Percentiles rank a stretch among this genome's conserved stretches.
Conservation (phyloP, 176 grass and related monocot species). For the Phragmites australis region DNA sequence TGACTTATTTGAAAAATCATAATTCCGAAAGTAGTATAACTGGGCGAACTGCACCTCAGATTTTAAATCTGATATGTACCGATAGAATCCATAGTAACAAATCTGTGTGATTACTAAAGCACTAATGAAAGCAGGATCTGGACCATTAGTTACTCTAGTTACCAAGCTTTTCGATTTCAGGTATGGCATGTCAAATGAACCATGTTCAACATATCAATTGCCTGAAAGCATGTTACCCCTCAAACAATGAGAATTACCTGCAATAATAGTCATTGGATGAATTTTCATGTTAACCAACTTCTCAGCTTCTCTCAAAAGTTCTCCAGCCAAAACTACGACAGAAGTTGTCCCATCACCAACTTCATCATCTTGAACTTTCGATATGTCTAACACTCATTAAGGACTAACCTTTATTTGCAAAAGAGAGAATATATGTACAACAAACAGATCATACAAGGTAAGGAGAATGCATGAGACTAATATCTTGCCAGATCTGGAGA, state of each 20-base stretch:
- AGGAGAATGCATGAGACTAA: not conserved
- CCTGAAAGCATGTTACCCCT: not conserved
- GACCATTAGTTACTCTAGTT: not conserved
- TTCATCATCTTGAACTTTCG: conserved; percentile 98
- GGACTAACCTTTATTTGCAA: conserved; percentile 29
- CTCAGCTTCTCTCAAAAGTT: conserved; percentile 87
- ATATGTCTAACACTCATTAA: conserved; percentile 77
- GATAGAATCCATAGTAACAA: not conserved
- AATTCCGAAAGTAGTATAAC: not conserved
- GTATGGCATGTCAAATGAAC: not conserved
- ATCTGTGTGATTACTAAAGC: no score
- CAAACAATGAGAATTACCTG: conserved; percentile 49
- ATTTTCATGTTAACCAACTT: conserved; percentile 89
- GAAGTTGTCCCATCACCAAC: conserved; percentile 97
- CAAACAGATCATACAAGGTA: not conserved
- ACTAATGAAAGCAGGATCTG: no score
- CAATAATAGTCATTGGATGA: conserved; percentile 98
- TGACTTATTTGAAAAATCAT: not conserved
- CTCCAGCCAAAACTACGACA: conserved; percentile 95
- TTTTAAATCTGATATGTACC: not conserved
- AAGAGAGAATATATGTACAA: not conserved
- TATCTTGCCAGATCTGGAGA: conserved; percentile 13
- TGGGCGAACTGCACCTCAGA: not conserved
- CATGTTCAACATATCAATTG: not conserved
- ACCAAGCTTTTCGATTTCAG: not conserved